phyloP scores from a whole-genome alignment of 108 stramenopile species.

The Nannochloropsis gaditana region DNA sequence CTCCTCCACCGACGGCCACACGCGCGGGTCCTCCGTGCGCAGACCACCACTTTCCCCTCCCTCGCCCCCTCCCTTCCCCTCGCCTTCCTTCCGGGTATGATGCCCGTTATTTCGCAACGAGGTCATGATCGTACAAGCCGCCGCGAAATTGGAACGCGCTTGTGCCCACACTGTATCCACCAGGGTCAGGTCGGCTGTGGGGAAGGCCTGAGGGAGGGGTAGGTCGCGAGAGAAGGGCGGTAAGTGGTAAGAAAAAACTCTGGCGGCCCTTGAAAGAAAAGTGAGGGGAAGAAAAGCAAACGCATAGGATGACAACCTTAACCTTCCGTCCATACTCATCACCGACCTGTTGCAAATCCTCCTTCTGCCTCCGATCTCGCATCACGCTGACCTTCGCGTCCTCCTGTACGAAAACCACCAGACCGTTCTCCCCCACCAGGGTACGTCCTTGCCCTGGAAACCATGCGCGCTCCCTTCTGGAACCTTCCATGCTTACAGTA shows the following conservation, averaged over 20 bases:
- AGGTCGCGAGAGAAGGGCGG: neutral
- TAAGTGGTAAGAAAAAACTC: neutral
- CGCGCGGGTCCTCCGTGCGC: neutral
- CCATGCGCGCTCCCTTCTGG: neutral
- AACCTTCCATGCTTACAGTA: neutral
- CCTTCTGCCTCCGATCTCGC: slow-evolving; percentile 1
- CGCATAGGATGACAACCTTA: neutral
- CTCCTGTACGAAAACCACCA: neutral
- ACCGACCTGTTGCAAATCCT: neutral
- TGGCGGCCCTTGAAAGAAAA: too few relatives aligned
- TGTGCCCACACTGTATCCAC: neutral
- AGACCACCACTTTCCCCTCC: neutral
- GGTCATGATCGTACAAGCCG: neutral
- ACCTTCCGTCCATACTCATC: neutral
- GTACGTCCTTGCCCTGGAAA: slow-evolving; percentile 1
- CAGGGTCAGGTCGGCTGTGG: neutral
- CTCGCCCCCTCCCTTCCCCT: neutral
- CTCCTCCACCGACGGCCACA: slow-evolving; percentile 17
- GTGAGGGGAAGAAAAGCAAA: neutral
- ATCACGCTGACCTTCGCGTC: neutral
- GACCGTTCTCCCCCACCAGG: neutral
- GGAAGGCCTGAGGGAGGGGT: neutral
- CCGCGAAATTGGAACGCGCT: neutral
- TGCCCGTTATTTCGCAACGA: neutral
- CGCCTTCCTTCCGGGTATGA: neutral